Conservation (phyloP, 2,329 filamentous ascomycete species). For the Mycosphaerella sp. region DNA sequence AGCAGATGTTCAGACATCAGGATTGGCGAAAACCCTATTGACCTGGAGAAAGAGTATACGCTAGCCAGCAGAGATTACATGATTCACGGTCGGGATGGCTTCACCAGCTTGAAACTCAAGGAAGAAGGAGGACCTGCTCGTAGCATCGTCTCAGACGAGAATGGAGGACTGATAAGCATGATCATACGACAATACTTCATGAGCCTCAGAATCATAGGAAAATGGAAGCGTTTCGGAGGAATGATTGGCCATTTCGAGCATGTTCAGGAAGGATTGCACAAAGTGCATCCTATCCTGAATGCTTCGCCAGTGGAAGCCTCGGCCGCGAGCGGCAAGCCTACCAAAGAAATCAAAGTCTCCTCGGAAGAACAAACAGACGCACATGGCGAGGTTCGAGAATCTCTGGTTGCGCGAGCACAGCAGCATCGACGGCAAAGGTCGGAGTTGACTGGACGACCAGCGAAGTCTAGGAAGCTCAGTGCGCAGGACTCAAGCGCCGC, state of each 20-base stretch:
- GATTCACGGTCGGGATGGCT: constrained; percentile 73
- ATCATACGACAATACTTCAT: constrained; percentile 89
- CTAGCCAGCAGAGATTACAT: constrained; percentile 83
- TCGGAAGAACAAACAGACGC: constrained; percentile 6
- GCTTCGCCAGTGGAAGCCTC: constrained; percentile 14
- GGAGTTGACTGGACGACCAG: constrained; percentile 12
- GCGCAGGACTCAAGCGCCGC: constrained; percentile 4
- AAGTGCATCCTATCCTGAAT: constrained; percentile 38
- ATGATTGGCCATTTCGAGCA: constrained; percentile 60
- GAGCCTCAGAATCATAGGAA: constrained; percentile 71
- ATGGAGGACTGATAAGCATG: constrained; percentile 77
- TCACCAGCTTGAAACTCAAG: constrained; percentile 65
- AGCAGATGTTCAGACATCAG: constrained; percentile 58
- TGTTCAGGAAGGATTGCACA: constrained; percentile 58
- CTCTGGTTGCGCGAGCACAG: constrained; percentile 22
- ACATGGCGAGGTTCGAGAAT: constrained; percentile 10
- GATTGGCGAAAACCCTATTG: constrained; percentile 57
- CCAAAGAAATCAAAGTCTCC: constrained; percentile 15
- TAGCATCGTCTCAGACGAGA: constrained; percentile 78
- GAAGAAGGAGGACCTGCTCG: constrained; percentile 70
- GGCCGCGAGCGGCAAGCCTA: not conserved
- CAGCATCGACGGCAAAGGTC: constrained; percentile 12
- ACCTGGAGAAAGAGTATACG: constrained; percentile 59
- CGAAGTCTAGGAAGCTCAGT: constrained; percentile 10
- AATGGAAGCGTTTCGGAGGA: constrained; percentile 67